A percentile compares a stretch with the other conserved stretches of the same genome.
These are phyloP conservation scores for Corymbia calophylla DNA, from an alignment of 441 rosid genomes.

Conservation along the genomic window DNA sequence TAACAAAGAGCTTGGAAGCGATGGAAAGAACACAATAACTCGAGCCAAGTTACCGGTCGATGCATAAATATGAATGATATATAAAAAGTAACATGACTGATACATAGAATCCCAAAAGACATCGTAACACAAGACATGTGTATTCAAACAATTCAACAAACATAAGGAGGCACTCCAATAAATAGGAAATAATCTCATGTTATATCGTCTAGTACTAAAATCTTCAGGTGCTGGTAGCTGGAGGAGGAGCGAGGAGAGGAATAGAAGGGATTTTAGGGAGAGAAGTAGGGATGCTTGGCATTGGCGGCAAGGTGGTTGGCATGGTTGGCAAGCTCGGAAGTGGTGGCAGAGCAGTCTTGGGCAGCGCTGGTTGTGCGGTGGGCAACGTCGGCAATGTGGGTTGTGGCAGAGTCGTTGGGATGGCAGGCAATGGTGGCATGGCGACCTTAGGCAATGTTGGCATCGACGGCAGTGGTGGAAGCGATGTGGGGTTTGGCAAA, in stretches of 20 bases:
- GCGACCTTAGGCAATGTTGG: background rate
- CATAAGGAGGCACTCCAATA: background rate
- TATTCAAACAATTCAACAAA: background rate
- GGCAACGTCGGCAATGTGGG: background rate
- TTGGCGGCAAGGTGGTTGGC: background rate
- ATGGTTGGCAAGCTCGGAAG: background rate
- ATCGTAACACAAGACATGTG: background rate
- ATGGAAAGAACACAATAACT: no score
- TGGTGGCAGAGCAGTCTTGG: background rate
- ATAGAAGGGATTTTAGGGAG: background rate
- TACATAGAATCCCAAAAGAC: background rate
- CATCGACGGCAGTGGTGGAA: background rate
- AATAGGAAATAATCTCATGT: background rate
- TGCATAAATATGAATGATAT: no score
- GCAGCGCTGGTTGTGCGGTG: background rate
- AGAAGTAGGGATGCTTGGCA: background rate
- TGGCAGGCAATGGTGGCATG: background rate
- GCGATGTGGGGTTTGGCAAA: background rate
- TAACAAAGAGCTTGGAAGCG: no score
- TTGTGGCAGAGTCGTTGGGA: background rate
- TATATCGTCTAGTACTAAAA: background rate
- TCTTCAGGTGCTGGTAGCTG: background rate
- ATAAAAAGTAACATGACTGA: background rate
- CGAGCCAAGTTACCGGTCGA: no score
- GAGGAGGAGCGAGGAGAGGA: background rate